Conservation (phyloP, 163 green algal species). For the Chlorella variabilis region DNA sequence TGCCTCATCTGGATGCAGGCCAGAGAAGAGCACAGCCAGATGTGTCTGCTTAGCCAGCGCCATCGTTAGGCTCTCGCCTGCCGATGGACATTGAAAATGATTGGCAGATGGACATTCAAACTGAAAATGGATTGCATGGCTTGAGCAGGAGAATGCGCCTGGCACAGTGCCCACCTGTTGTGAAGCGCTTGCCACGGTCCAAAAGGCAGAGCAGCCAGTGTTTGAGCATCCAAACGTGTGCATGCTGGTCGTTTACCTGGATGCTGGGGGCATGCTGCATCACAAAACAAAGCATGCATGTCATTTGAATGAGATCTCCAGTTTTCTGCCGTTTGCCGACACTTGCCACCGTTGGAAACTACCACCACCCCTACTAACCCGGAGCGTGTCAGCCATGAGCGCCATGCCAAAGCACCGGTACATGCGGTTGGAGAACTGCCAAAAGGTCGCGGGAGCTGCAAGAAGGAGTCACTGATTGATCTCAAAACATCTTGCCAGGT, state of each 20-base stretch:
- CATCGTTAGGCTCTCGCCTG: neutral
- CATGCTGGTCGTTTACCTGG: neutral
- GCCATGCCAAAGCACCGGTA: conserved; percentile 43
- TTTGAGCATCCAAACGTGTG: neutral
- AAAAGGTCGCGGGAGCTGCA: conserved; percentile 25
- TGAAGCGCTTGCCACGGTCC: conserved; percentile 23
- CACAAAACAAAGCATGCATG: no score
- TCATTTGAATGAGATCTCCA: no score
- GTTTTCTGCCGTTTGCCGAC: no score
- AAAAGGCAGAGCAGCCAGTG: conserved; percentile 43
- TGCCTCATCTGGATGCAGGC: neutral
- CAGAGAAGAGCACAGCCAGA: neutral
- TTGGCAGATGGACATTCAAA: no score
- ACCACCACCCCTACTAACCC: neutral
- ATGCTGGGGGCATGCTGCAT: conserved; percentile 13
- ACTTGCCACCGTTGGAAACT: no score
- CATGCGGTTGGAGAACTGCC: conserved; percentile 27
- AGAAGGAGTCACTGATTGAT: no score
- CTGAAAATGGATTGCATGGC: no score
- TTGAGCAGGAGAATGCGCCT: no score
- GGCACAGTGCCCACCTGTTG: neutral
- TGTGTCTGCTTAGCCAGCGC: neutral
- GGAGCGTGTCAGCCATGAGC: conserved; percentile 32
- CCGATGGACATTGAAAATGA: no score
- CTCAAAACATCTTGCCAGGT: no score